These are phyloP conservation scores for Clarireedia homoeocarpa DNA, from an alignment of 2,329 filamentous ascomycete species.

Conservation along the genomic window DNA sequence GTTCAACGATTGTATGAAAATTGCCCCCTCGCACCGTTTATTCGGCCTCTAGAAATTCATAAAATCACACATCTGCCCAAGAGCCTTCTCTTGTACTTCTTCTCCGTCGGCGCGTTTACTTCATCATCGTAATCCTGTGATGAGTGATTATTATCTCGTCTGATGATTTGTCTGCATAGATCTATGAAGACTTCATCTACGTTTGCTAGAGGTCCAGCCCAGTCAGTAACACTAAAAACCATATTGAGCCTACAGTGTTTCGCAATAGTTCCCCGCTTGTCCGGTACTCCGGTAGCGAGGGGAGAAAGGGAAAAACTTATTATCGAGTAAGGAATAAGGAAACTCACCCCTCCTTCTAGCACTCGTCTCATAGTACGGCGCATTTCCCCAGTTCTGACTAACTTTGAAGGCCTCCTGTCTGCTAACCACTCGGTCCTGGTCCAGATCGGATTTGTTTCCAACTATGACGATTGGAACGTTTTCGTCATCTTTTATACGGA, in stretches of 20 bases:
- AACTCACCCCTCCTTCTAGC: constrained; percentile 47
- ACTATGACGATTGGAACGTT: constrained; percentile 65
- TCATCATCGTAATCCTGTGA: constrained; percentile 8
- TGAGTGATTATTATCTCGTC: constrained; percentile 39
- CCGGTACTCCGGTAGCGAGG: background rate
- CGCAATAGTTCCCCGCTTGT: background rate
- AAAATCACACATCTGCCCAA: constrained; percentile 9
- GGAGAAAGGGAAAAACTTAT: background rate
- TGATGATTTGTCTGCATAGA: constrained; percentile 59
- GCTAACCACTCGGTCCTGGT: constrained; percentile 61
- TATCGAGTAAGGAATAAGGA: background rate
- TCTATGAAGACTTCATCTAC: constrained; percentile 67
- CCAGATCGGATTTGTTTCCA: constrained; percentile 66
- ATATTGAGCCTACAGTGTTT: too few species aligned
- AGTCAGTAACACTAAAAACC: too few species aligned
- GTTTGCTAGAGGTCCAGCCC: constrained; percentile 37
- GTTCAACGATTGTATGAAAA: too few species aligned
- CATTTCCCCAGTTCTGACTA: constrained; percentile 62
- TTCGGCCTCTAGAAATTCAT: background rate
- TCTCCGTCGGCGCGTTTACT: constrained; percentile 1
- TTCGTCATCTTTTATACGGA: constrained; percentile 65
- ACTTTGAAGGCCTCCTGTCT: constrained; percentile 57
- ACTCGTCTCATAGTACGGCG: constrained; percentile 67
- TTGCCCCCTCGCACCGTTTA: too few species aligned
- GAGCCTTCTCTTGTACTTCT: constrained; percentile 1